Conservation (phyloP, 306 rosid species). For the Gastrolobium bilobum region DNA sequence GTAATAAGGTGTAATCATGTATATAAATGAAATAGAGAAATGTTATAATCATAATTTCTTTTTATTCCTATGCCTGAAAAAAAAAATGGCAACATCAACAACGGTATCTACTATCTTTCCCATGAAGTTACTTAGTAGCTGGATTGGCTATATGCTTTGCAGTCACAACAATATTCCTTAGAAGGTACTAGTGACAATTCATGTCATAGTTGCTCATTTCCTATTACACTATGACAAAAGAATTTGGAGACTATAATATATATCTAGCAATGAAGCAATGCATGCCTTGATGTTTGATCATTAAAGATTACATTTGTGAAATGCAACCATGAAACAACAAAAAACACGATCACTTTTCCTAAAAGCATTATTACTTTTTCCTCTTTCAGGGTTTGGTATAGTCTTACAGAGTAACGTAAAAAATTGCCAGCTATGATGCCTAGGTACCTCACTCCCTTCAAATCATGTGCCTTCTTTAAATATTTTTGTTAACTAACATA, state of each 20-base stretch:
- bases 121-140: slow-evolving; percentile 3
- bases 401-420: not conserved
- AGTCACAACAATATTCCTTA: not conserved
- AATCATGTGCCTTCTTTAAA: not conserved
- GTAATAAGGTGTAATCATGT: not conserved
- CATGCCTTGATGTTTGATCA: not conserved
- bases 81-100: not conserved
- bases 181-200: not conserved
- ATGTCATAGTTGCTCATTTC: slow-evolving; percentile 4
- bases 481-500: not conserved
- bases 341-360: not conserved
- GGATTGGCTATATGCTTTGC: not conserved
- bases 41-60: not conserved
- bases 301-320: not conserved
- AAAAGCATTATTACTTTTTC: not conserved
- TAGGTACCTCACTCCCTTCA: not conserved
- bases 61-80: not conserved
- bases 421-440: not conserved
- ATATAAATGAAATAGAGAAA: not conserved
- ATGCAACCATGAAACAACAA: not conserved
- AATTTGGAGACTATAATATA: not conserved
- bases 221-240: not conserved
- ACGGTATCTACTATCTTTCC: not conserved
- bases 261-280: not conserved
- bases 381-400: not conserved